Percentiles rank a stretch among this genome's conserved stretches.
Conservation (phyloP, 352 stramenopile genomes). For the Blastocystis sp. region DNA sequence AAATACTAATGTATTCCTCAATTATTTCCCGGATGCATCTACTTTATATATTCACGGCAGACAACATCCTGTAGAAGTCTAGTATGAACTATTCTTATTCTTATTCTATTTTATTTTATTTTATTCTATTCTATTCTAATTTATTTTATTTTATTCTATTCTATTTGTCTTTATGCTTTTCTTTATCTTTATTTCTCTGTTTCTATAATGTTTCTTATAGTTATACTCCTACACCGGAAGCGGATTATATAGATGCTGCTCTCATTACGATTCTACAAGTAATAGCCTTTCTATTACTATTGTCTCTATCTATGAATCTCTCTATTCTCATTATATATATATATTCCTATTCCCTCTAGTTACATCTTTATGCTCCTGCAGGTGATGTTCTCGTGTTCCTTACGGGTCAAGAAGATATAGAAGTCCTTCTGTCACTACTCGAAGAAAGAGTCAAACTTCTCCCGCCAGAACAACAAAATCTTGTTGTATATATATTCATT, state of each 20-base stretch:
- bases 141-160: too few species aligned
- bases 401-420: conserved; percentile 83
- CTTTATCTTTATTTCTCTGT: too few species aligned
- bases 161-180: too few species aligned
- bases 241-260: conserved; percentile 66
- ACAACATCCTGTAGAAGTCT: conserved; percentile 35
- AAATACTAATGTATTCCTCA: conserved; percentile 57
- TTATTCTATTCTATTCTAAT: too few species aligned
- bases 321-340: too few species aligned
- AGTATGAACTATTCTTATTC: too few species aligned
- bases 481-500: neutral
- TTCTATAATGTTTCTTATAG: neutral
- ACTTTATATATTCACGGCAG: conserved; percentile 32
- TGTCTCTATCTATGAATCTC: neutral
- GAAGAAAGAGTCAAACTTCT: conserved; percentile 58
- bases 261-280: conserved; percentile 67
- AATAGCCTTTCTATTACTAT: conserved; percentile 43
- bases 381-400: conserved; percentile 78
- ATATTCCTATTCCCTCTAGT: neutral
- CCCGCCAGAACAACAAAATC: conserved; percentile 40
- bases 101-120: too few species aligned
- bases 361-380: conserved; percentile 47
- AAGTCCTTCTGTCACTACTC: conserved; percentile 60
- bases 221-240: conserved; percentile 57
- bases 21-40: conserved; percentile 47